Percentiles rank a stretch among this genome's conserved stretches.
Evolutionary conservation across 176 grass and related monocot species (phyloP).

Genomic region (Phragmites australis): DNA sequence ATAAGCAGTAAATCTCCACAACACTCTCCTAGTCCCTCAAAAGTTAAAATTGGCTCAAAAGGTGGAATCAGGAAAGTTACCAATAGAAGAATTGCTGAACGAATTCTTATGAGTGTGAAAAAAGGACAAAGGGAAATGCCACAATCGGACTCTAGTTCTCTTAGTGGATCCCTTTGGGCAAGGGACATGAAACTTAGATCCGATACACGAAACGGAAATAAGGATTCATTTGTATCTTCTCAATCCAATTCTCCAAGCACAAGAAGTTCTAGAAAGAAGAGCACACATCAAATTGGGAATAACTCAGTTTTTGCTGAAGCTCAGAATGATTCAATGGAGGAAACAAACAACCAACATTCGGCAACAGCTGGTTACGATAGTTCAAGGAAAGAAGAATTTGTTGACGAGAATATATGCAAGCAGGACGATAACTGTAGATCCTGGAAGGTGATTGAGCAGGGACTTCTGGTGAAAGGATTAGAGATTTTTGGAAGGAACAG

Average conservation of each 20-base stretch:
- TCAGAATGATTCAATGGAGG: conserved; percentile 56
- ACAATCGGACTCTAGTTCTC: conserved; percentile 57
- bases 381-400: conserved; percentile 70
- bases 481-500: conserved; percentile 94
- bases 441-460: conserved; percentile 87
- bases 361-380: conserved; percentile 56
- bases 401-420: conserved; percentile 70
- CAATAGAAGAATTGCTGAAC: conserved; percentile 78
- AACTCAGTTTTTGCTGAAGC: conserved; percentile 48
- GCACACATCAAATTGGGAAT: conserved; percentile 41
- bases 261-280: conserved; percentile 60
- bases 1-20: conserved; percentile 52
- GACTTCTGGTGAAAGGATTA: conserved; percentile 90
- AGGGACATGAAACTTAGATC: conserved; percentile 80
- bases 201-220: conserved; percentile 54
- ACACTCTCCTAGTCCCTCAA: conserved; percentile 44
- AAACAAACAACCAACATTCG: conserved; percentile 50
- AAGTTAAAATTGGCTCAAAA: conserved; percentile 60
- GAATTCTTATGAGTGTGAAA: conserved; percentile 74
- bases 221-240: conserved; percentile 57
- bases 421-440: conserved; percentile 50
- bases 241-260: conserved; percentile 57
- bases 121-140: conserved; percentile 71
- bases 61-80: conserved; percentile 63
- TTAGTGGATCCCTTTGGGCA: conserved; percentile 57